Evolutionary conservation across 2,329 filamentous ascomycete species (phyloP).

Genomic region (Ascochyta fabae): DNA sequence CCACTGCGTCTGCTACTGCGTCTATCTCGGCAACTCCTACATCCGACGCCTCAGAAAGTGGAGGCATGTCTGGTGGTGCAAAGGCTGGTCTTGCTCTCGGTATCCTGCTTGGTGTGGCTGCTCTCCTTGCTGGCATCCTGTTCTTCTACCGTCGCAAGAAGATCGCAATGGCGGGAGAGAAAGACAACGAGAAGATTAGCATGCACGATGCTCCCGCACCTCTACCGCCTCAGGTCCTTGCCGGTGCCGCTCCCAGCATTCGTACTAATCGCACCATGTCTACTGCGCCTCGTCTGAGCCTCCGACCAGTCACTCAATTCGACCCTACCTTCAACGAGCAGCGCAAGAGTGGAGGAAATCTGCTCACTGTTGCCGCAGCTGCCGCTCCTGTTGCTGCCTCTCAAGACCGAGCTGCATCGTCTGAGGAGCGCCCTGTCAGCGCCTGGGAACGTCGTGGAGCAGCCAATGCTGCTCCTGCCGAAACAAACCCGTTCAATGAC

Average conservation of each 20-base stretch:
- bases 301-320: constrained; percentile 85
- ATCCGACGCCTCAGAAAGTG: constrained; percentile 26
- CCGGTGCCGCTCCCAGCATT: constrained; percentile 43
- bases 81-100: constrained; percentile 89
- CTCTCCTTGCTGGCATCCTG: constrained; percentile 71
- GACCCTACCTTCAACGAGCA: constrained; percentile 67
- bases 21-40: constrained; percentile 36
- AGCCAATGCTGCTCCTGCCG: constrained; percentile 49
- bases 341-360: constrained; percentile 48
- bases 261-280: constrained; percentile 56
- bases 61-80: constrained; percentile 54
- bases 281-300: constrained; percentile 78
- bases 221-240: constrained; percentile 32
- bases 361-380: constrained; percentile 42
- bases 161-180: constrained; percentile 58
- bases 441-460: constrained; percentile 51
- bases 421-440: constrained; percentile 33
- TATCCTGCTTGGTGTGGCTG: constrained; percentile 71
- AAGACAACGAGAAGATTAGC: constrained; percentile 52
- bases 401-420: constrained; percentile 21
- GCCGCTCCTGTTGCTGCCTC: constrained; percentile 30
- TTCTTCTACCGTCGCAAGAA: constrained; percentile 77
- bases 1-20: constrained; percentile 31
- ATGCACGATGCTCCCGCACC: constrained; percentile 38
- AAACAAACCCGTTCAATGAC: constrained; percentile 72